Evolutionary conservation across 352 stramenopile species (phyloP), one percentile per base, ranked within the genome.

Genomic region (Pseudoperonospora humuli): DNA sequence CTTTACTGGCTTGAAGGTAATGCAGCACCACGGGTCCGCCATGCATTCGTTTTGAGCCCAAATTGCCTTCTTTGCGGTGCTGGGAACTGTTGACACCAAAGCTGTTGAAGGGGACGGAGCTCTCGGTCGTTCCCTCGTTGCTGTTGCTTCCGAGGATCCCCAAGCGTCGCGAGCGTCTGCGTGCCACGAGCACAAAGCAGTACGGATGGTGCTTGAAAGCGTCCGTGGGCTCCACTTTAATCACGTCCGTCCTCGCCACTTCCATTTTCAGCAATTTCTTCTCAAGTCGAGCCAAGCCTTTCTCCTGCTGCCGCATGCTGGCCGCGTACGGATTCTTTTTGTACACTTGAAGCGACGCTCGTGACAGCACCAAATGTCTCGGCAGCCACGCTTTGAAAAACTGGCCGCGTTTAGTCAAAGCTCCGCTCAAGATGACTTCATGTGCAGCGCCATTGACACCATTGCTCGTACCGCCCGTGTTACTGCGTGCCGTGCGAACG

Each of bases 361-460:
- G 59, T 3, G 73, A 83, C n/a, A 93, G 45, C 18, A 86, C 66
- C 31, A 88, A 75, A 42, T 84, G 75, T 0, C 77, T 57, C 18
- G 71, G 63, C 26, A 87, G 45, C 77, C 77, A 93, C 40, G 67
- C 70, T 51, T 83, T 81, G 45, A 88, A 84, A 31, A 93, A 72
- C 33, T 84, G 73, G 17, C 75, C 74, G 39, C 77, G 75, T 45
- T 88, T 88, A 31, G 53, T 61, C 21, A 93, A 51, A 31, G 67
- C 46, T 31, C 70, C 75, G 34, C 58, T 79, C n/a, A 84, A 52
- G 17, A 87, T 54, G 8, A 84, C 61, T 19, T 87, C 70, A 25
- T 72, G 61, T 13, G 57, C 54, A n/a, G 45, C 39, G 18, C 39
- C 38, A 31, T 26, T 48, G 10, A 33, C 38, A 11, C 36, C 38